These are phyloP conservation scores for Massarina eburnea DNA, from an alignment of 2,329 filamentous ascomycete species.

Conservation along the genomic window DNA sequence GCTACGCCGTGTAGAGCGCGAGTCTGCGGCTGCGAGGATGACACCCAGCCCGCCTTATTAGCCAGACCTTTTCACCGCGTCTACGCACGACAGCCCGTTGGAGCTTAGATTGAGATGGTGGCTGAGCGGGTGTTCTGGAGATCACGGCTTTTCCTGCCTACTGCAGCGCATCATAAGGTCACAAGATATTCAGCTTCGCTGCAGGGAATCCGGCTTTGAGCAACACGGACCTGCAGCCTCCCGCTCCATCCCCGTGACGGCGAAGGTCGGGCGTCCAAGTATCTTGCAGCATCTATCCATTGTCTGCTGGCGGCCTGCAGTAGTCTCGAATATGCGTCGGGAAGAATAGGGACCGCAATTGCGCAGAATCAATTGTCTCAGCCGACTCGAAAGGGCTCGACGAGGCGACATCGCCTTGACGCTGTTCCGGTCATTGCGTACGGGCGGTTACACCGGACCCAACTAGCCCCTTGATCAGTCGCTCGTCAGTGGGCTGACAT, in stretches of 20 bases:
- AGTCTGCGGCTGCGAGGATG: constrained; percentile 25
- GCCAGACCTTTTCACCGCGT: constrained; percentile 30
- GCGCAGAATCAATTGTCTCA: constrained; percentile 33
- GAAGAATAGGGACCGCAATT: constrained; percentile 27
- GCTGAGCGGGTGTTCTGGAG: constrained; percentile 33
- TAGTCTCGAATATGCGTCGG: constrained; percentile 32
- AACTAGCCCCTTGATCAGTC: constrained; percentile 27
- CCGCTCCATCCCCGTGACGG: constrained; percentile 36
- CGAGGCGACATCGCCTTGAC: constrained; percentile 20
- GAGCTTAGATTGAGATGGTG: constrained; percentile 37
- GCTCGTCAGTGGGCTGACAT: constrained; percentile 23
- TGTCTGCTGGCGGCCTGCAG: constrained; percentile 40
- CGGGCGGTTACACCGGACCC: constrained; percentile 30
- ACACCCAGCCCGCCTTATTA: no score
- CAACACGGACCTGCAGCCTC: constrained; percentile 40
- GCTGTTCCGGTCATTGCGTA: constrained; percentile 22
- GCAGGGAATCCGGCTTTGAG: constrained; percentile 35
- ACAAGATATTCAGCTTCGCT: constrained; percentile 30
- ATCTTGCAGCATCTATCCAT: constrained; percentile 21
- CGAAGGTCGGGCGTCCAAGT: constrained; percentile 30
- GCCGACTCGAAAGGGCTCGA: constrained; percentile 22
- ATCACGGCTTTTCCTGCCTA: constrained; percentile 23
- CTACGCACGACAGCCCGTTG: constrained; percentile 41
- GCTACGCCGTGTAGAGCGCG: constrained; percentile 25
- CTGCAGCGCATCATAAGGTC: constrained; percentile 29